phyloP scores from a whole-genome alignment of 495 filamentous ascomycete genomes.

The Tuber borchii region DNA sequence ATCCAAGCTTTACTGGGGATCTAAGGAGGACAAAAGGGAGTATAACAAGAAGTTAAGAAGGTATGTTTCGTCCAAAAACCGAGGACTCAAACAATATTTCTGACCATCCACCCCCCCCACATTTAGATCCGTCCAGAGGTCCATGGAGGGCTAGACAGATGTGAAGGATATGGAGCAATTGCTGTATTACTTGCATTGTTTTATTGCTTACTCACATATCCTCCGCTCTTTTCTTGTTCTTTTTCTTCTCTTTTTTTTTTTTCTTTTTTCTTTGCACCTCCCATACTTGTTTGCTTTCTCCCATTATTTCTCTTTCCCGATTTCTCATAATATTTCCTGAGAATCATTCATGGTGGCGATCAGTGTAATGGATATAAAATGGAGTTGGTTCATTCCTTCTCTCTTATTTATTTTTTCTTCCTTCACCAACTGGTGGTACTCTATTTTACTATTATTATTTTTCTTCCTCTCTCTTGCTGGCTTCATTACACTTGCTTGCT shows the following conservation, averaged over 20 bases:
- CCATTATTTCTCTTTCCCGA: background rate
- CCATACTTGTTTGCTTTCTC: background rate
- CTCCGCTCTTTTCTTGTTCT: background rate
- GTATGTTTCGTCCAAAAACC: constrained; percentile 12
- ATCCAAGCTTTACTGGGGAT: constrained; percentile 80
- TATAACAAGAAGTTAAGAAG: constrained; percentile 74
- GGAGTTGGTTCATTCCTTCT: background rate
- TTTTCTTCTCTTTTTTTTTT: background rate
- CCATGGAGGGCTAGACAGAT: constrained; percentile 26
- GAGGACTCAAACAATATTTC: background rate
- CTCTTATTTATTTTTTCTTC: background rate
- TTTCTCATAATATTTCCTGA: background rate
- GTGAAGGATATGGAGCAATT: background rate
- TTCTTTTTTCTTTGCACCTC: background rate
- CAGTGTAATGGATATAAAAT: constrained; percentile 3
- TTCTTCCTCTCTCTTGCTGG: background rate
- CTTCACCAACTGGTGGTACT: background rate
- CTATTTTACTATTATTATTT: background rate
- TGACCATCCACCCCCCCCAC: constrained; percentile 1
- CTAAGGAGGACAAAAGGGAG: constrained; percentile 64
- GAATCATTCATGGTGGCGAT: background rate
- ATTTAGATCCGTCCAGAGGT: constrained; percentile 41
- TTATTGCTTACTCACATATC: background rate
- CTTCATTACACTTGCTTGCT: background rate
- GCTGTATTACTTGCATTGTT: background rate